These are phyloP conservation scores for Actinomortierella wolfii DNA, from an alignment of 371 early-diverging fungal genomes.

Conservation along the genomic window DNA sequence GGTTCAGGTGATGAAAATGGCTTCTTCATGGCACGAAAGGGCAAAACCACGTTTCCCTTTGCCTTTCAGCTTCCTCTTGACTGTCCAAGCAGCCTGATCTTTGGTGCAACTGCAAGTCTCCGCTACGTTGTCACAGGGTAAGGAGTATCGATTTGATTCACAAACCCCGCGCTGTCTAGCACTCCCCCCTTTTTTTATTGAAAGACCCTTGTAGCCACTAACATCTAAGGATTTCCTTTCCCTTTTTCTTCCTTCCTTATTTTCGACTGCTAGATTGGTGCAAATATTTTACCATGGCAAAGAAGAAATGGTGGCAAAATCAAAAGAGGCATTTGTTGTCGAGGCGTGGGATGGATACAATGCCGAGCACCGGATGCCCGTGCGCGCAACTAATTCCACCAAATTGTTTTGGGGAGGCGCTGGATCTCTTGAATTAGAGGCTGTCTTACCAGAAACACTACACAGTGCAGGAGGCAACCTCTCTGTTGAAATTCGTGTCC, in stretches of 20 bases:
- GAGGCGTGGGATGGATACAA: conserved; percentile 55
- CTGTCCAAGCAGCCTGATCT: conserved; percentile 56
- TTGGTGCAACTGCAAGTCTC: conserved; percentile 52
- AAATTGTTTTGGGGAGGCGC: conserved; percentile 54
- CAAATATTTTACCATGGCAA: conserved; percentile 51
- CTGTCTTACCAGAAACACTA: conserved; percentile 44
- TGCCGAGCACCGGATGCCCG: conserved; percentile 37
- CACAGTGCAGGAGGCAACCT: conserved; percentile 56
- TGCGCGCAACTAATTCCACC: conserved; percentile 46
- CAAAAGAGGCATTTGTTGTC: conserved; percentile 59
- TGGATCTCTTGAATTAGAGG: conserved; percentile 52
- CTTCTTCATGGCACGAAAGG: conserved; percentile 60
- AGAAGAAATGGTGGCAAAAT: conserved; percentile 52
- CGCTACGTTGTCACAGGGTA: conserved; percentile 64
- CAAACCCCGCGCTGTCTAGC: no score
- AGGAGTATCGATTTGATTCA: conserved; percentile 2
- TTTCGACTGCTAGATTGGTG: conserved; percentile 45
- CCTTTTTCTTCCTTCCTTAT: not conserved
- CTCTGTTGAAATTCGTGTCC: conserved; percentile 54
- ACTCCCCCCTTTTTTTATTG: not conserved
- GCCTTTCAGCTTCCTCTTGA: conserved; percentile 59
- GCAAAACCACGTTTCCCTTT: conserved; percentile 66
- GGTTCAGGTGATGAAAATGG: conserved; percentile 53
- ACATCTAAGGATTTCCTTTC: not conserved
- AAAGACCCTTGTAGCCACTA: not conserved